phyloP scores from a whole-genome alignment of 176 grass and related monocot genomes.

The Phyllostachys edulis region DNA sequence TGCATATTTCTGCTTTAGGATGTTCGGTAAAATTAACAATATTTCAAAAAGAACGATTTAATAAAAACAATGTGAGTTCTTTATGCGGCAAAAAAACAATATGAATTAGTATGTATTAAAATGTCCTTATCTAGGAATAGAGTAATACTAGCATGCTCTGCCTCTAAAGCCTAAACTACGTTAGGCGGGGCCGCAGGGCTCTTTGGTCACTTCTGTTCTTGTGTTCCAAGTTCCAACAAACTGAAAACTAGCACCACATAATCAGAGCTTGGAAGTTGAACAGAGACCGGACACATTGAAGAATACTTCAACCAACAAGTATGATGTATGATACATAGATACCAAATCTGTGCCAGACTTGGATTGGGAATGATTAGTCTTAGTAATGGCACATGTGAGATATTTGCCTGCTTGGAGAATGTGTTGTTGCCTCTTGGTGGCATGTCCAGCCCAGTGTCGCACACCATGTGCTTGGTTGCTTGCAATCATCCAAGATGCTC shows the following conservation, averaged over 20 bases:
- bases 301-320: not conserved
- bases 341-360: conserved; percentile 3
- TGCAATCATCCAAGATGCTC: conserved; percentile 26
- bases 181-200: not conserved
- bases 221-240: not conserved
- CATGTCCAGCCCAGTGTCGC: not conserved
- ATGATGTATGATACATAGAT: not conserved
- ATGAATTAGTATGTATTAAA: too few species aligned
- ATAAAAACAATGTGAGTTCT: not conserved
- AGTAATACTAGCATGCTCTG: not conserved
- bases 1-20: not conserved
- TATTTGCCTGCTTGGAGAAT: not conserved
- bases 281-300: not conserved
- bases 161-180: too few species aligned
- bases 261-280: not conserved
- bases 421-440: conserved; percentile 12
- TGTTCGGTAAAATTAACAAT: not conserved
- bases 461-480: conserved; percentile 13
- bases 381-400: not conserved
- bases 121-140: too few species aligned
- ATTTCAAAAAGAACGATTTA: not conserved
- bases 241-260: not conserved
- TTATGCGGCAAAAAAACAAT: not conserved
- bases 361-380: not conserved
- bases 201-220: not conserved